Conservation (phyloP, 768 basidiomycete species). For the Crepidotus variabilis region DNA sequence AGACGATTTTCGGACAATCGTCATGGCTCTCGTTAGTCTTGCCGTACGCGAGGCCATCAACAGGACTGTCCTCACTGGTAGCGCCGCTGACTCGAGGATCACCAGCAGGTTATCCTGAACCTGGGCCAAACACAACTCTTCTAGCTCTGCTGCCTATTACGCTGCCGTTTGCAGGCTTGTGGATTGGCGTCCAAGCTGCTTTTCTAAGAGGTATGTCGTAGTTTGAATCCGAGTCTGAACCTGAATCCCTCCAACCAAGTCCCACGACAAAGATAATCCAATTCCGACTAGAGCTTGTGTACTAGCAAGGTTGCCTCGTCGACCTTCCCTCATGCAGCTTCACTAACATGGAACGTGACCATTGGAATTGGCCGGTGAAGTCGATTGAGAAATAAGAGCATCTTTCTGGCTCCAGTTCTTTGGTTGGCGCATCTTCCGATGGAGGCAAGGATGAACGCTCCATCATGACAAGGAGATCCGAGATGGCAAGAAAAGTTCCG, state of each 20-base stretch:
- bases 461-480: not conserved
- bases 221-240: conserved; percentile 25
- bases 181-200: not conserved
- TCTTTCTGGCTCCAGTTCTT: not conserved
- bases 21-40: conserved; percentile 15
- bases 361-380: not conserved
- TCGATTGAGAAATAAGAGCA: not conserved
- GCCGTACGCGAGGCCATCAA: conserved; percentile 21
- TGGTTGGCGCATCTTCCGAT: not conserved
- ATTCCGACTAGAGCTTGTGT: conserved; percentile 65
- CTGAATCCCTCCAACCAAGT: conserved; percentile 32
- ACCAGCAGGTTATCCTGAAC: not conserved
- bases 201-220: conserved; percentile 12
- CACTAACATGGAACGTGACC: conserved; percentile 6
- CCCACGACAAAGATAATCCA: conserved; percentile 62
- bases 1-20: not conserved
- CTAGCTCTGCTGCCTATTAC: not conserved
- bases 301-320: conserved; percentile 25
- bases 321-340: conserved; percentile 8
- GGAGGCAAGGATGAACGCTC: not conserved
- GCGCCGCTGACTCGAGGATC: conserved; percentile 5
- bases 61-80: conserved; percentile 18
- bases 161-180: not conserved
- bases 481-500: not conserved
- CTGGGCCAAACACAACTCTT: not conserved